Evolutionary conservation across 495 filamentous ascomycete genomes (phyloP).

Genomic region (Aspergillus biplanus): DNA sequence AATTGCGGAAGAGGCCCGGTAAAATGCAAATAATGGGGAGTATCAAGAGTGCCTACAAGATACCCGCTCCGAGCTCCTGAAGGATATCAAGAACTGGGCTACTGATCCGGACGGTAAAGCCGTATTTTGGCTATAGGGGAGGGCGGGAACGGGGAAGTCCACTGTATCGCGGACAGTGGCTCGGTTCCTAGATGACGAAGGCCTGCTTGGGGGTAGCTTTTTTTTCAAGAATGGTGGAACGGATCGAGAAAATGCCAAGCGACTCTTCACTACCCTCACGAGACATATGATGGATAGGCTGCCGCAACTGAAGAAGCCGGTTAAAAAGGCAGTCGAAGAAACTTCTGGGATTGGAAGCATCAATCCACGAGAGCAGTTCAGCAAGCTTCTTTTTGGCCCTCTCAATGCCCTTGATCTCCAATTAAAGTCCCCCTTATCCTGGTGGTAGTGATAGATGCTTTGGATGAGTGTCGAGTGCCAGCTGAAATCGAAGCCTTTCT

Average conservation of each 20-base stretch:
- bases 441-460: slow-evolving; percentile 10
- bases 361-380: slow-evolving; percentile 49
- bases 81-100: neutral
- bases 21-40: neutral
- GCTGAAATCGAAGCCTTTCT: neutral
- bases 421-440: neutral
- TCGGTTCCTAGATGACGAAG: neutral
- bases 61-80: neutral
- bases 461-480: slow-evolving; percentile 10
- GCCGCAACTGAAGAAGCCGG: slow-evolving; percentile 27
- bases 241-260: slow-evolving; percentile 39
- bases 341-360: slow-evolving; percentile 39
- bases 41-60: neutral
- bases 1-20: neutral
- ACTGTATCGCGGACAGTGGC: slow-evolving; percentile 5
- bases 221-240: slow-evolving; percentile 35
- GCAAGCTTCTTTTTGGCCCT: slow-evolving; percentile 49
- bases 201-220: slow-evolving; percentile 3
- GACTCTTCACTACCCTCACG: slow-evolving; percentile 49
- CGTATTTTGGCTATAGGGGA: neutral
- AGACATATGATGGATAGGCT: slow-evolving; percentile 34
- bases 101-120: neutral
- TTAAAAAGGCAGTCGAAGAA: slow-evolving; percentile 27
- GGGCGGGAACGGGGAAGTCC: slow-evolving; percentile 9
- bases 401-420: slow-evolving; percentile 18